Evolutionary conservation across 2,329 filamentous ascomycete species (phyloP).

Genomic region (Helminthosporium solani): DNA sequence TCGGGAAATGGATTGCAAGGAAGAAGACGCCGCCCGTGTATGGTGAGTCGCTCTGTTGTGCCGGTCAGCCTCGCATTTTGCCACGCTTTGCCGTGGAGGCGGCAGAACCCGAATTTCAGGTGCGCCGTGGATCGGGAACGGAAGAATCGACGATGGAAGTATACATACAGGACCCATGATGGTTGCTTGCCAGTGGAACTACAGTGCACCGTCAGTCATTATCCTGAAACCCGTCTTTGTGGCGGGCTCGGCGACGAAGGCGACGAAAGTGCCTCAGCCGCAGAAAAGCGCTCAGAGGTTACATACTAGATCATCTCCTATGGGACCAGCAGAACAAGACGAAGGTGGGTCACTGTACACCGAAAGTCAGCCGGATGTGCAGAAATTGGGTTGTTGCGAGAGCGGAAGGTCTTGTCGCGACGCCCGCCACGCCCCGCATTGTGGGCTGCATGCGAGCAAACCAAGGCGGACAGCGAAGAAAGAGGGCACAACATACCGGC

Average conservation of each 20-base stretch:
- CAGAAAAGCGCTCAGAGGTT: conserved; percentile 23
- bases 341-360: conserved; percentile 85
- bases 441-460: conserved; percentile 42
- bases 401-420: conserved; percentile 14
- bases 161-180: conserved; percentile 97
- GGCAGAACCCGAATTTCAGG: conserved; percentile 9
- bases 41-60: conserved; percentile 78
- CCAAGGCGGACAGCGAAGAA: conserved; percentile 19
- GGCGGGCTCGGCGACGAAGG: conserved; percentile 17
- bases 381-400: conserved; percentile 9
- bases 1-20: conserved; percentile 97
- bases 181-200: conserved; percentile 99
- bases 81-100: conserved; percentile 3
- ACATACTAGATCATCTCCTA: conserved; percentile 96
- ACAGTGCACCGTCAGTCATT: conserved; percentile 34
- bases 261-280: conserved; percentile 33
- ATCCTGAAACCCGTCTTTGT: conserved; percentile 16
- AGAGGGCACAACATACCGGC: conserved; percentile 61
- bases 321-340: conserved; percentile 95
- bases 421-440: conserved; percentile 32
- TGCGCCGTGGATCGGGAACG: neutral
- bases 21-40: conserved; percentile 99
- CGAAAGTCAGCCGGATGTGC: conserved; percentile 35
- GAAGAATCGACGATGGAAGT: neutral
- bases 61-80: conserved; percentile 31